These are phyloP conservation scores for Borovskyia barvae DNA, from an alignment of 208 protist species.

Conservation along the genomic window DNA sequence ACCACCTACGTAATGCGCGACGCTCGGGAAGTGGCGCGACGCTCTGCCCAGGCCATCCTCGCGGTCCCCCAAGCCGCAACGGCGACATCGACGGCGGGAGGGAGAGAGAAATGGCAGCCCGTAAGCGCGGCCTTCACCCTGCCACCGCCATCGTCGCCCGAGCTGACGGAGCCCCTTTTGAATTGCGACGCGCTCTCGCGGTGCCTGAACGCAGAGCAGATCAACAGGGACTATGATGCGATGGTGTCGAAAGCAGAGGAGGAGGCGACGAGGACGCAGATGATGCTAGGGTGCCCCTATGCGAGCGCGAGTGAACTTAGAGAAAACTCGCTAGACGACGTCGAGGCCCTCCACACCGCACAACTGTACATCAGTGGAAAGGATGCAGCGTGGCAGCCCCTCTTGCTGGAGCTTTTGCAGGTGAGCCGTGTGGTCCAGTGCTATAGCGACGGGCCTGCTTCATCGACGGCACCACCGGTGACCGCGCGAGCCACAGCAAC, in stretches of 20 bases:
- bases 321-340: slow-evolving; percentile 39
- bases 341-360: slow-evolving; percentile 29
- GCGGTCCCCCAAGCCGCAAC: background rate
- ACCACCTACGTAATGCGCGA: slow-evolving; percentile 59
- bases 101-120: background rate
- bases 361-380: slow-evolving; percentile 74
- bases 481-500: background rate
- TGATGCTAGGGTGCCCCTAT: too few species aligned
- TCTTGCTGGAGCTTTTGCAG: slow-evolving; percentile 56
- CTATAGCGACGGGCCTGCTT: slow-evolving; percentile 39
- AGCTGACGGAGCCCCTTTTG: slow-evolving; percentile 15
- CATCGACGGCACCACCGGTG: background rate
- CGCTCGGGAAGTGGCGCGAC: slow-evolving; percentile 47
- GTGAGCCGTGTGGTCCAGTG: slow-evolving; percentile 75
- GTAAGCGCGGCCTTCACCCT: too few species aligned
- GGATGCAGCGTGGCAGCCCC: slow-evolving; percentile 69
- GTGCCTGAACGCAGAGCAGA: slow-evolving; percentile 3
- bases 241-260: too few species aligned
- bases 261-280: too few species aligned
- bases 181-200: background rate
- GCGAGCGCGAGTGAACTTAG: too few species aligned
- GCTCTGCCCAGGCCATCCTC: slow-evolving; percentile 53
- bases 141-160: too few species aligned
- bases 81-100: background rate
- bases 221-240: slow-evolving; percentile 17